Conservation (phyloP, 2,329 filamentous ascomycete species). For the Neofusicoccum umdonicola region DNA sequence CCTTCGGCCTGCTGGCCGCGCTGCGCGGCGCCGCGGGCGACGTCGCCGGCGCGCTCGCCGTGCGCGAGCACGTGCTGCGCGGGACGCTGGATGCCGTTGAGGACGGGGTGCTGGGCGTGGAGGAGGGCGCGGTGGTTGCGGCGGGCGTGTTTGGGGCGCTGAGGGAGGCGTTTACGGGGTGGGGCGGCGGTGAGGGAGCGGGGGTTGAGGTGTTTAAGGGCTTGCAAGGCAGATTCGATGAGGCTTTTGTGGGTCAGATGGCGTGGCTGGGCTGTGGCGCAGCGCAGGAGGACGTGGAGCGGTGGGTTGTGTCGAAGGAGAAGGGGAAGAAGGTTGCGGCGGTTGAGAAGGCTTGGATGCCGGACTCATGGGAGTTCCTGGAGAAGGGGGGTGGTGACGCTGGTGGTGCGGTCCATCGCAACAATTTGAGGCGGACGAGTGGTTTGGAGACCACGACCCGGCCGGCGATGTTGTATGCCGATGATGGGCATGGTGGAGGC, state of each 20-base stretch:
- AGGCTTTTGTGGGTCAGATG: conserved; percentile 32
- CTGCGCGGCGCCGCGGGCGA: conserved; percentile 46
- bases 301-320: not conserved
- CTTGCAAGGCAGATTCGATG: conserved; percentile 46
- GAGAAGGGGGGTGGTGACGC: not conserved
- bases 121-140: conserved; percentile 27
- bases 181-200: conserved; percentile 46
- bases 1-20: conserved; percentile 49
- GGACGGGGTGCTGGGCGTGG: conserved; percentile 22
- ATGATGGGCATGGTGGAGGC: no score
- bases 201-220: conserved; percentile 43
- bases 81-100: conserved; percentile 28
- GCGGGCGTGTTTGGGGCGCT: conserved; percentile 32
- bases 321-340: not conserved
- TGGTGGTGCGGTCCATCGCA: not conserved
- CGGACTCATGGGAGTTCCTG: not conserved
- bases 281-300: not conserved
- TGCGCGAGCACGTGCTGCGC: conserved; percentile 32
- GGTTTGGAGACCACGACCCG: not conserved
- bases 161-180: conserved; percentile 41
- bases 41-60: conserved; percentile 30
- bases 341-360: not conserved
- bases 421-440: not conserved
- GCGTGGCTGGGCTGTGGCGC: conserved; percentile 26
- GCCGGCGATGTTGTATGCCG: no score